Base-by-base conservation (phyloP, 768 basidiomycete genomes). In the Lactifluus volemus region DNA sequence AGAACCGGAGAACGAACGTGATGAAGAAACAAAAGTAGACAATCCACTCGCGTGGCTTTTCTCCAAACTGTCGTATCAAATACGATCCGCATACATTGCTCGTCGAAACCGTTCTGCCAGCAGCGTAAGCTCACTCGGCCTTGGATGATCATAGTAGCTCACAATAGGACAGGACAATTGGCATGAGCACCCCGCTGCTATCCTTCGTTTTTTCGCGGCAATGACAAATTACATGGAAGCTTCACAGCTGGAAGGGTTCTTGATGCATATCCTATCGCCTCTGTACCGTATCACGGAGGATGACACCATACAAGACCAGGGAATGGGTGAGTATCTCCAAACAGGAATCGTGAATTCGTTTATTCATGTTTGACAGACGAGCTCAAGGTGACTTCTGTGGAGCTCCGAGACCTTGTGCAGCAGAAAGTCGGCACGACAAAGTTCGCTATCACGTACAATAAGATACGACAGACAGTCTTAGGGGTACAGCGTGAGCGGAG, bases 191-290 rank as follows among this genome's bases (percentile, higher is more conserved):
- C 89, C 93, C 0, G 72, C 87, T 1, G 83, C 92, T 0, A 82
- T 88, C 45, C 71, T 99, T 49, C 86, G 90, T 15, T 97, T 93
- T 88, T 97, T 98, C 67, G 97, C 94, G 0, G 95, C 93, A 0
- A 92, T 97, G 84, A 74, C 83, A 2, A 83, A 87, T 2, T 73
- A 82, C 67, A 83, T 98, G 79, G 82, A 86, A 0, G 70, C 77
- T 0, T 62, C 69, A 0, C 73, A 76, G 17, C 75, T 92, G 0
- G 83, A 89, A 65, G 76, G 73, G 29, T 96, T 88, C 74, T 76
- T 96, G 34, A 79, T 85, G 2, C 93, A 97, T 68, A 86, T 98
- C 30, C 75, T 98, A 9, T 84, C 85, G 3, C 96, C 97, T 0
- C 74, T 94, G 0, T 89, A 95, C 70, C 86, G 94, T 34, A 81